Percentiles rank a stretch among this genome's conserved stretches.
Evolutionary conservation across 768 basidiomycete genomes (phyloP).

Genomic region (Termitomyces sp.): DNA sequence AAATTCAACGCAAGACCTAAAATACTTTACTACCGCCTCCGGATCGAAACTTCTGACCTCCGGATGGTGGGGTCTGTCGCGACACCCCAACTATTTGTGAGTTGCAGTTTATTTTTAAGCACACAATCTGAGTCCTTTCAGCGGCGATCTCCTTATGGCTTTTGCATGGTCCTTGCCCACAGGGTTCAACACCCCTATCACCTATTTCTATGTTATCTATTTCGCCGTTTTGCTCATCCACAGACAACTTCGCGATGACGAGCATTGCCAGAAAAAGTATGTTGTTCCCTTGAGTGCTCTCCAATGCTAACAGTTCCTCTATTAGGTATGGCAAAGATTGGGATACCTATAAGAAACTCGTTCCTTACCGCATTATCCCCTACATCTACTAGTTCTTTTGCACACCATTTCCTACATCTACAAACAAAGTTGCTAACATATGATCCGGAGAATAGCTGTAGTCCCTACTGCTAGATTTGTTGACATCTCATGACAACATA

Average conservation of each 20-base stretch:
- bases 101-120: constrained; percentile 16
- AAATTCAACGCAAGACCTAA: constrained; percentile 9
- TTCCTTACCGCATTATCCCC: constrained; percentile 83
- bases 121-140: not conserved
- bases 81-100: constrained; percentile 91
- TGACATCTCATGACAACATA: not conserved
- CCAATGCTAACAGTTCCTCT: constrained; percentile 2
- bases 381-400: constrained; percentile 57
- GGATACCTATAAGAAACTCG: constrained; percentile 84
- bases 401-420: not conserved
- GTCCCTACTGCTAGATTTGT: not conserved
- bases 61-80: constrained; percentile 96
- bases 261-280: constrained; percentile 85
- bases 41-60: constrained; percentile 91
- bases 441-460: not conserved
- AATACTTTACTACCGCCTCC: constrained; percentile 50
- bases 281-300: constrained; percentile 19
- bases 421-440: not conserved
- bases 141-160: constrained; percentile 65
- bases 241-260: constrained; percentile 88
- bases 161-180: constrained; percentile 93
- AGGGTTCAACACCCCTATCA: constrained; percentile 88
- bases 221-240: constrained; percentile 89
- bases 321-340: constrained; percentile 92
- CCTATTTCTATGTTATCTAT: constrained; percentile 92